A percentile compares a stretch with the other conserved stretches of the same genome.
Conservation (phyloP, 2,329 filamentous ascomycete species). For the Calonectria multiphialidica region DNA sequence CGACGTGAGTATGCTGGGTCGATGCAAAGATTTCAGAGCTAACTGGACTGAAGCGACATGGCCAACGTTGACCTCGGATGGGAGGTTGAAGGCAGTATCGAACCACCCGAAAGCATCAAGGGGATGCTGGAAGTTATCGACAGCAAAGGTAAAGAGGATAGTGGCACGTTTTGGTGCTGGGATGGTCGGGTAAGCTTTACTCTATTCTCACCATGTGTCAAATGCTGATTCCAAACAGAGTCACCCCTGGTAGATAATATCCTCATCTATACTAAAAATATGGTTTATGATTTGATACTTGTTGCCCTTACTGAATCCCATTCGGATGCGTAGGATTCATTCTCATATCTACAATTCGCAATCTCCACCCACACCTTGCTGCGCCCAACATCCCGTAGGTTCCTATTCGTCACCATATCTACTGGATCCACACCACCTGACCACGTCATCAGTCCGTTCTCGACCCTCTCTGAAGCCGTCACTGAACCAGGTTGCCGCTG, state of each 20-base stretch:
- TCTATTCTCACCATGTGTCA: not conserved
- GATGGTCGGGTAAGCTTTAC: constrained; percentile 20
- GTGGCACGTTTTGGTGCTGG: constrained; percentile 23
- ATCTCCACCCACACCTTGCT: too few relatives aligned
- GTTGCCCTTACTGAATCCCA: too few relatives aligned
- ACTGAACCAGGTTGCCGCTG: too few relatives aligned
- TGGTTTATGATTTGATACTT: too few relatives aligned
- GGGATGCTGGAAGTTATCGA: constrained; percentile 16
- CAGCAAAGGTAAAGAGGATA: constrained; percentile 13
- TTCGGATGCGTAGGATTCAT: too few relatives aligned
- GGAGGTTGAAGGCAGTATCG: not conserved
- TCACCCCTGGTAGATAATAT: not conserved
- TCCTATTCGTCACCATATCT: too few relatives aligned
- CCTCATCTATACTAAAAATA: too few relatives aligned
- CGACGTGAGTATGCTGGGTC: not conserved
- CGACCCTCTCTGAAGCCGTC: too few relatives aligned
- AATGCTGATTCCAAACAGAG: not conserved
- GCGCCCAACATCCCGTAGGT: too few relatives aligned
- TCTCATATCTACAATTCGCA: too few relatives aligned
- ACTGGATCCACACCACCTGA: too few relatives aligned
- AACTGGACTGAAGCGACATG: not conserved
- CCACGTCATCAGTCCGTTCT: too few relatives aligned
- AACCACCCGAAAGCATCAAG: not conserved
- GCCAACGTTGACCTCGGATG: not conserved
- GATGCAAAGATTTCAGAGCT: not conserved